Evolutionary conservation across 305 asterid species (phyloP).

Genomic region (Fraxinus sp.): DNA sequence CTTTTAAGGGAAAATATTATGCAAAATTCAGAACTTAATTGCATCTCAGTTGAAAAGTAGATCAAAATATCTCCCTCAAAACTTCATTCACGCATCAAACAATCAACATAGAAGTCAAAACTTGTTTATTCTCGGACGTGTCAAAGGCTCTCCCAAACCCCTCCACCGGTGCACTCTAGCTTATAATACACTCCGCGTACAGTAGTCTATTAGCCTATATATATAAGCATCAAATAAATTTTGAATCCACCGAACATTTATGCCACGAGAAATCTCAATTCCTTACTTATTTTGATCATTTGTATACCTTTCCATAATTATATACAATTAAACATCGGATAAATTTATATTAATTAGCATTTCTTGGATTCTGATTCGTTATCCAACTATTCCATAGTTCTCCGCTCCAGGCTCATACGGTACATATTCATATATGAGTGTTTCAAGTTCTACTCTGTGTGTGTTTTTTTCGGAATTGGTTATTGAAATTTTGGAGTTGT

Average conservation of each 20-base stretch:
- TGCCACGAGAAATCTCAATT: background rate
- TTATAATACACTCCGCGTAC: background rate
- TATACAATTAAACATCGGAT: background rate
- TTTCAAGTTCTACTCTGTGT: background rate
- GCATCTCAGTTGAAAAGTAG: background rate
- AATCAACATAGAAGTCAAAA: background rate
- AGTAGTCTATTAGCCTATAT: background rate
- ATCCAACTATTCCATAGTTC: background rate
- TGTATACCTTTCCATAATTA: background rate
- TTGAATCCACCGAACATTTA: slow-evolving; percentile 15
- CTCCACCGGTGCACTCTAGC: background rate
- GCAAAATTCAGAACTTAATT: no score
- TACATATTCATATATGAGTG: background rate
- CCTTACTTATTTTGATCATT: background rate
- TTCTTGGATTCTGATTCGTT: background rate
- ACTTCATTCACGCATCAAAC: background rate
- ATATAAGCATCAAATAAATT: background rate
- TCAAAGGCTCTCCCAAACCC: background rate
- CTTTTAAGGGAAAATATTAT: background rate
- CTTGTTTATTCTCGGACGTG: background rate
- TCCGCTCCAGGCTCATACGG: background rate
- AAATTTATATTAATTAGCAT: background rate
- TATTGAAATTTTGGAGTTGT: background rate
- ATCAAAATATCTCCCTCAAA: background rate
- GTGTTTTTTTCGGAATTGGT: background rate